Base-by-base conservation (phyloP, 1,139 yeast genomes). In the Blastobotrys arbuscula region DNA sequence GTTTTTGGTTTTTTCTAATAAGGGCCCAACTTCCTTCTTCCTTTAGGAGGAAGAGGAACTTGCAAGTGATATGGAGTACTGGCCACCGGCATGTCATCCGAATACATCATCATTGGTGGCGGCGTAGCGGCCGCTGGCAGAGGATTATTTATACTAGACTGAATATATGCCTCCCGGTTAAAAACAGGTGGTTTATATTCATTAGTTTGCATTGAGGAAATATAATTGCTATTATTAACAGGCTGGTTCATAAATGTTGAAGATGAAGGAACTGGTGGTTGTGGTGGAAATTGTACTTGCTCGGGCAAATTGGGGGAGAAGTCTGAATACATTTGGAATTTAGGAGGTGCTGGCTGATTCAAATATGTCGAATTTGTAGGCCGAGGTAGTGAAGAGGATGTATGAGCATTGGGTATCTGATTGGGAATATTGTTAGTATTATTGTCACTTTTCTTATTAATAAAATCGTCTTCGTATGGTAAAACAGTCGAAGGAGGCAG, bases 231-330 rank as follows among this genome's bases (percentile, higher is more conserved):
- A 16, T 23, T 28, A 26, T 19, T 26, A n/a, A n/a, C n/a, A 41
- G 33, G 16, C 21, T 28, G 36, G 26, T 15, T 38, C 26, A 8
- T 33, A 6, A 24, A 24, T 19, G 38, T 12, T n/a, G 13, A 15
- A 33, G 37, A 15, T 20, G 23, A 10, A 15, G 42, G 7, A 24
- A 16, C 23, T 19, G 51, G 13, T 13, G 43, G 18, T 16, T 42
- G 34, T 16, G 21, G n/a, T 21, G 40, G 45, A 33, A 24, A 13
- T 15, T 35, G n/a, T 7, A 13, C 10, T 5, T 30, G 33, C 15
- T 52, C 53, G 10, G 57, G 57, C 20, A 42, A 31, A 45, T 53
- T 49, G 6, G 57, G 57, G 13, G 56, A 53, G 28, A 46, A 42
- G 37, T 55, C 58, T 1, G 58, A 55, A 34, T 53, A 55, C 28